phyloP scores from a whole-genome alignment of 1,284 basidiomycete species.

The Cystobasidium pallidum region DNA sequence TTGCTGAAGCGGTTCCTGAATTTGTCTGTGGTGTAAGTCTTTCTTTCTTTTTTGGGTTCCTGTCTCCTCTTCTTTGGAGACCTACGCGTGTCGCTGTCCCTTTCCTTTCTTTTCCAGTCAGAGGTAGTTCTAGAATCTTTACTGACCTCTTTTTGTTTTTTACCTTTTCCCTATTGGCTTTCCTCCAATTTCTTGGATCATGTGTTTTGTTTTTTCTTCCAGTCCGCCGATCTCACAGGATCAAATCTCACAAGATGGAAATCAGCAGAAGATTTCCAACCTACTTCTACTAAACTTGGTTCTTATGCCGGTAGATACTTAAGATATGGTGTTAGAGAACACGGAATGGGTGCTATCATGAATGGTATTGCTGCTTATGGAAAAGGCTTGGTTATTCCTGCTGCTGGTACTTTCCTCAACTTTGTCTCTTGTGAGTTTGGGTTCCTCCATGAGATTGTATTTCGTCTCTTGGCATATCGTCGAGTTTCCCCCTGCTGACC shows the following conservation, averaged over 20 bases:
- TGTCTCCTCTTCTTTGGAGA: too few species aligned
- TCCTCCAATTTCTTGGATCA: too few species aligned
- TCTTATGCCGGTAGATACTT: slow-evolving; percentile 86
- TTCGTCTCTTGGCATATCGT: too few species aligned
- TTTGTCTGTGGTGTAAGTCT: slow-evolving; percentile 53
- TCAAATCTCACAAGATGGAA: slow-evolving; percentile 85
- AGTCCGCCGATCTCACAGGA: slow-evolving; percentile 86
- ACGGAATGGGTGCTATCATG: slow-evolving; percentile 93
- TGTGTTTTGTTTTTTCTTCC: too few species aligned
- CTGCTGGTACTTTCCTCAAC: slow-evolving; percentile 64
- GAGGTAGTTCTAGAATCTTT: too few species aligned
- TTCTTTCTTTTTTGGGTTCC: too few species aligned
- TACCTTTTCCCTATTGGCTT: slow-evolving; percentile 7
- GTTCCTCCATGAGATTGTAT: too few species aligned
- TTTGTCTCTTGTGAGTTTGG: slow-evolving; percentile 89
- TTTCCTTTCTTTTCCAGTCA: too few species aligned
- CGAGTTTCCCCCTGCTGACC: neutral
- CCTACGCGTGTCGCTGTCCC: too few species aligned
- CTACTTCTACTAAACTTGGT: slow-evolving; percentile 79
- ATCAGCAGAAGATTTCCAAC: slow-evolving; percentile 86
- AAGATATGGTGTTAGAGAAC: slow-evolving; percentile 95
- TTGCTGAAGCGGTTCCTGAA: slow-evolving; percentile 78
- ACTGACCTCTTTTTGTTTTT: neutral
- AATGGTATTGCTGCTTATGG: slow-evolving; percentile 57
- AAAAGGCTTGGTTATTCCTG: slow-evolving; percentile 50